A percentile compares a stretch with the other conserved stretches of the same genome.
These are phyloP conservation scores for Tolypocladium paradoxum DNA, from an alignment of 2,329 filamentous ascomycete species.

Conservation along the genomic window DNA sequence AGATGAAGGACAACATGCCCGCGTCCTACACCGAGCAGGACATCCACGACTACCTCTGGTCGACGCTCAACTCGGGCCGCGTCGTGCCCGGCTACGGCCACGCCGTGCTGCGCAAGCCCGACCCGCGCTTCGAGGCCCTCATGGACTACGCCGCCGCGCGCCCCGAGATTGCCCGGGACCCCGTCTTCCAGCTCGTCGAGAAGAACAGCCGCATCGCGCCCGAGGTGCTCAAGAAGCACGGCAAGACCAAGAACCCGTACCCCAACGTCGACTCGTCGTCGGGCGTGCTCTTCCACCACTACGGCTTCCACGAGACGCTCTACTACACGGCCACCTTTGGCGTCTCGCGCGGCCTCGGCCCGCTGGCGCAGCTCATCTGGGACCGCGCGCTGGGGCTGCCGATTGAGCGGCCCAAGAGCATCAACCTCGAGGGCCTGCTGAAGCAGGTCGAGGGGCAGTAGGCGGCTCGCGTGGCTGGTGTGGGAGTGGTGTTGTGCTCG, in stretches of 20 bases:
- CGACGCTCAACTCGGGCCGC: slow-evolving; percentile 82
- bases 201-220: slow-evolving; percentile 89
- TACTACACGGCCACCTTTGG: slow-evolving; percentile 78
- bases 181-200: slow-evolving; percentile 89
- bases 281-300: slow-evolving; percentile 94
- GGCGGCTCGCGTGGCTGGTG: too few species aligned
- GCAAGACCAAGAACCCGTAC: slow-evolving; percentile 97
- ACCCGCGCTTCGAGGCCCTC: slow-evolving; percentile 89
- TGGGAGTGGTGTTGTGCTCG: too few species aligned
- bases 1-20: slow-evolving; percentile 88
- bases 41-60: slow-evolving; percentile 84
- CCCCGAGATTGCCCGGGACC: slow-evolving; percentile 75
- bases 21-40: slow-evolving; percentile 67
- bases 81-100: slow-evolving; percentile 94
- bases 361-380: slow-evolving; percentile 91
- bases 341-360: slow-evolving; percentile 64
- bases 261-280: slow-evolving; percentile 93
- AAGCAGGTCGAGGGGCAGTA: slow-evolving; percentile 47
- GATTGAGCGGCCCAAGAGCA: slow-evolving; percentile 96
- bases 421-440: slow-evolving; percentile 79
- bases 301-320: slow-evolving; percentile 91
- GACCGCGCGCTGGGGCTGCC: slow-evolving; percentile 86
- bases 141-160: slow-evolving; percentile 89
- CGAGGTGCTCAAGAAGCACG: slow-evolving; percentile 81
- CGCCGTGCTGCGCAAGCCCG: slow-evolving; percentile 90